Base-by-base conservation (phyloP, 345 rosid genomes). In the Moringa oleifera region DNA sequence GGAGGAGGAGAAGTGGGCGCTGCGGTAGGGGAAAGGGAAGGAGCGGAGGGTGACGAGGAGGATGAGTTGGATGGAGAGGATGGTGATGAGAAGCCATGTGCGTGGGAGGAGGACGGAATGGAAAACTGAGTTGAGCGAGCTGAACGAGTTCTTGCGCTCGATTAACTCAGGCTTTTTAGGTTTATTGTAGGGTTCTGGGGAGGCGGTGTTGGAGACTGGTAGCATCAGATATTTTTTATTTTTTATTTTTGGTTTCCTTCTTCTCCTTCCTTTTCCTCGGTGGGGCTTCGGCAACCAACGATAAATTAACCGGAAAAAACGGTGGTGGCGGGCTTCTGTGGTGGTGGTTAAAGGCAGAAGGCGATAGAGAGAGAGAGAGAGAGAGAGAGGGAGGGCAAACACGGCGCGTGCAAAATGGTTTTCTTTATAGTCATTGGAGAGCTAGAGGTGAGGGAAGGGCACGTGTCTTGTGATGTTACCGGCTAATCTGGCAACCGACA, bases 11-110 rank as follows among this genome's bases (percentile, higher is more conserved):
- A 74, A 68, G 20, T 31, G 75, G 28, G 25, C 61, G 62, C 28
- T 72, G 53, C 61, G 72, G 72, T 28, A 68, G n/a, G 79, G 70
- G 69, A 74, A 20, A 18, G 87, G 79, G 59, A 80, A 12, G 45
- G 85, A 76, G 58, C 90, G 88, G 70, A 79, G 72, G 58, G 73
- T 64, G 67, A 86, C 25, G 71, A 85, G 66, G 70, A 89, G 79
- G 55, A 81, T 50, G 76, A 90, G 64, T 72, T 93, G 96, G 62
- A 93, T 58, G 25, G 46, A 71, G 66, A 92, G 74, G 62, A 90
- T 63, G 62, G 76, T 62, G 68, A 86, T 25, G 65, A 86, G 63
- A 7, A 90, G 81, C 86, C 86, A 85, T 69, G 83, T 55, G 45
- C 93, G 85, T 19, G 74, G 80, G 56, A 73, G 84, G 4, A 67